These are phyloP conservation scores for Cadophora malorum DNA, from an alignment of 2,329 filamentous ascomycete genomes.

Conservation along the genomic window DNA sequence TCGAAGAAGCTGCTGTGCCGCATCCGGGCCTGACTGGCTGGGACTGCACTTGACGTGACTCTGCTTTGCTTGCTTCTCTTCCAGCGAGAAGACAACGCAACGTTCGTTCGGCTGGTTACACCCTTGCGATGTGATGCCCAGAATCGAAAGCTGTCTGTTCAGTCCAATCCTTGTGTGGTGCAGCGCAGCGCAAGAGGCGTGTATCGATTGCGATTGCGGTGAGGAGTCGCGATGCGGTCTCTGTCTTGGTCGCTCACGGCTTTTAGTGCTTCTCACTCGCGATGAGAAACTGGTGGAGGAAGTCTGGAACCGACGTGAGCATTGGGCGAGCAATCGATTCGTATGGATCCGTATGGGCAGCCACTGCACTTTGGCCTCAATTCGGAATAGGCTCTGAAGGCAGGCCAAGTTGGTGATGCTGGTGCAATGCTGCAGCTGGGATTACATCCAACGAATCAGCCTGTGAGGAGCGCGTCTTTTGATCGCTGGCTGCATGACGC, in stretches of 20 bases:
- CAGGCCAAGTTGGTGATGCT: constrained; percentile 30
- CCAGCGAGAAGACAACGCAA: constrained; percentile 24
- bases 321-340: background rate
- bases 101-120: constrained; percentile 30
- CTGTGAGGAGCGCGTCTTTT: constrained; percentile 40
- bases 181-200: constrained; percentile 11
- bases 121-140: constrained; percentile 21
- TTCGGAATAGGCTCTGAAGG: constrained; percentile 29
- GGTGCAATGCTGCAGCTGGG: constrained; percentile 31
- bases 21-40: constrained; percentile 1
- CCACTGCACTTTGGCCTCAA: constrained; percentile 27
- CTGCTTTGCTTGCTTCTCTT: constrained; percentile 18
- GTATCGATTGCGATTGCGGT: constrained; percentile 17
- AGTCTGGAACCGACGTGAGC: constrained; percentile 6
- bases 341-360: background rate
- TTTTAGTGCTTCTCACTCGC: background rate
- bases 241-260: constrained; percentile 2
- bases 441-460: constrained; percentile 36
- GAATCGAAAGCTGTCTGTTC: background rate
- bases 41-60: constrained; percentile 18
- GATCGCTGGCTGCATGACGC: constrained; percentile 37
- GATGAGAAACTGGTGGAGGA: background rate
- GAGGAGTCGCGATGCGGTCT: constrained; percentile 4
- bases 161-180: background rate
- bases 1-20: constrained; percentile 14